Base-by-base conservation (phyloP, 495 filamentous ascomycete genomes). In the Cladorrhinum samala region DNA sequence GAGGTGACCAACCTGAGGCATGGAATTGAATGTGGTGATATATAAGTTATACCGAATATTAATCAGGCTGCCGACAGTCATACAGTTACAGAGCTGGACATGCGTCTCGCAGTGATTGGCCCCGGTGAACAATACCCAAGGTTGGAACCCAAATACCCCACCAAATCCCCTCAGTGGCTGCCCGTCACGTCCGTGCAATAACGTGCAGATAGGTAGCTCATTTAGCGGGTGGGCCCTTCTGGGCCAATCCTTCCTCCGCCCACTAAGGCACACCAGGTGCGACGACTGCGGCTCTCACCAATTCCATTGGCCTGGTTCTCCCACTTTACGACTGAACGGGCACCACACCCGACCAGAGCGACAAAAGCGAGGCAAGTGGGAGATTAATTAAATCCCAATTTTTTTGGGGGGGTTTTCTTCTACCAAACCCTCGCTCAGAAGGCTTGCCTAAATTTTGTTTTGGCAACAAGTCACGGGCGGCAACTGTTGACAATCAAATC, bases 201-300 rank as follows among this genome's bases (percentile, higher is more conserved):
- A n/a, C 27, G 27, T 33, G 27, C 27, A 33, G 25, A 39, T 24
- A 50, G 37, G 21, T 44, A n/a, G 13, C 45, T 51, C 48, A 47
- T 47, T 49, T 49, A 53, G 45, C 33, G 50, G 49, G 55, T 53
- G 55, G 55, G 45, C n/a, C 20, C 18, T 23, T 39, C 49, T 57
- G 55, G 21, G 42, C 50, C 45, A 57, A 57, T 57, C 54, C 42
- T 38, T 47, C 38, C n/a, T 16, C 25, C 37, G 2, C 30, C 43
- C 13, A 37, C n/a, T n/a, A n/a, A n/a, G n/a, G n/a, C n/a, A 20
- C 39, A 19, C 16, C 21, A n/a, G 25, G 46, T 17, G 7, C 19
- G 25, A 30, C 39, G 41, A 50, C 37, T 21, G 20, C 19, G 19
- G 9, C 19, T 24, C 23, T 24, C 45, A 8, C 18, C 7, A 5